Evolutionary conservation across 345 rosid genomes (phyloP).

Genomic region (Clausena lansium): DNA sequence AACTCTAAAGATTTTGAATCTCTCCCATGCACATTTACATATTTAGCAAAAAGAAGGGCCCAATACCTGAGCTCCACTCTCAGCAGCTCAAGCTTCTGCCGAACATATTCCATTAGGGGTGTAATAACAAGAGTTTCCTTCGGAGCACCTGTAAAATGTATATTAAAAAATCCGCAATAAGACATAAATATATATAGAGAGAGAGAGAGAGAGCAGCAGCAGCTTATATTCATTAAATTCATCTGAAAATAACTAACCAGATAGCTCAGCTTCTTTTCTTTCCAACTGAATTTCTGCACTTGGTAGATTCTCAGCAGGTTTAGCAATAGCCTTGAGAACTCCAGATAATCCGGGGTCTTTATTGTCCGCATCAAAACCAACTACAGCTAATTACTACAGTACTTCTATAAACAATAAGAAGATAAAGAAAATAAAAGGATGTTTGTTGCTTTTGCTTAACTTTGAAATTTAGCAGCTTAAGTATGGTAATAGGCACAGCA

Average conservation of each 20-base stretch:
- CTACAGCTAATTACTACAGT: neutral
- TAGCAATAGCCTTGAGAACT: conserved; percentile 63
- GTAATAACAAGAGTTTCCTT: conserved; percentile 57
- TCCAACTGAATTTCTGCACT: conserved; percentile 68
- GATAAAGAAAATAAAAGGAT: neutral
- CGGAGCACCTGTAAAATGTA: conserved; percentile 32
- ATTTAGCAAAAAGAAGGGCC: neutral
- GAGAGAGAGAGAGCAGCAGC: too few species aligned
- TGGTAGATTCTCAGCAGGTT: conserved; percentile 61
- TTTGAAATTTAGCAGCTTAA: neutral
- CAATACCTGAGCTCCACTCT: conserved; percentile 53
- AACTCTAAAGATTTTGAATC: neutral
- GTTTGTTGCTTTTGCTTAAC: neutral
- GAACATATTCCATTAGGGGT: conserved; percentile 80
- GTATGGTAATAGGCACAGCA: neutral
- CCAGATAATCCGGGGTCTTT: conserved; percentile 68
- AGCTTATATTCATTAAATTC: neutral
- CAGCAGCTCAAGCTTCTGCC: conserved; percentile 69
- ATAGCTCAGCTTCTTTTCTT: conserved; percentile 60
- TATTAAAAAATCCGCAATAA: neutral
- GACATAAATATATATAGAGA: neutral
- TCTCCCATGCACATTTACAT: neutral
- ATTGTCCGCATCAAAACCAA: neutral
- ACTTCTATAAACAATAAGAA: neutral
- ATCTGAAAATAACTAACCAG: conserved; percentile 40